Evolutionary conservation across 2,329 filamentous ascomycete species (phyloP), one percentile per base, ranked within the genome.

Genomic region (Hypoxylon sp.): DNA sequence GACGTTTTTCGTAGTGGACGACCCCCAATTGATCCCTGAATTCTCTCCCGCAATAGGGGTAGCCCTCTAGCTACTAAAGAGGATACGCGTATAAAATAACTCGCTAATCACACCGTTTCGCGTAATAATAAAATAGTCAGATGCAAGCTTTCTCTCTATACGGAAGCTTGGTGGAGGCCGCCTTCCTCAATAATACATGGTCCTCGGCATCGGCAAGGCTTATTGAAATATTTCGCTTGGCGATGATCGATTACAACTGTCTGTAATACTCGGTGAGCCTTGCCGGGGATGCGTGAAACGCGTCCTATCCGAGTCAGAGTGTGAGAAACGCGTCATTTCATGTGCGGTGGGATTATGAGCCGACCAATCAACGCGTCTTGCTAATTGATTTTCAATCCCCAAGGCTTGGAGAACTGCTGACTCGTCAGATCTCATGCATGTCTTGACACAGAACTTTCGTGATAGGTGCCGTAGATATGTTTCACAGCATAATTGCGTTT

Each of bases 131-230:
- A 23, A 17, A 56, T 17, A 45, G 14, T 30, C 21, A 19, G 34
- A 23, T 17, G 51, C 14, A 14, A 53, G 51, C 23, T 38, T 14
- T 21, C 25, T n/a, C 14, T 53, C 19, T 51, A 19, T 19, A 13
- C 9, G 21, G 36, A 23, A 21, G 30, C 46, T 7, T n/a, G 14
- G 28, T 32, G 45, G 46, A 10, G n/a, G 3, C 10, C 10, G 13
- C 32, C 19, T 10, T 19, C 7, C 23, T 43, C 13, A 32, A 32
- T 36, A 48, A 45, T 36, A 21, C 36, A 48, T 50, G 51, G 58
- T 63, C 66, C 62, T 68, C 58, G 66, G 62, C 66, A 66, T 68
- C 58, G 66, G 62, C 66, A 66, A 48, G 66, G 63, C 66, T 63
- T 63, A 69, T 60, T 59, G 58, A 66, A 68, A 63, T 63, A 63